A percentile compares a stretch with the other conserved stretches of the same genome.
phyloP scores from a whole-genome alignment of 345 rosid species.

The Euphorbia lathyris region DNA sequence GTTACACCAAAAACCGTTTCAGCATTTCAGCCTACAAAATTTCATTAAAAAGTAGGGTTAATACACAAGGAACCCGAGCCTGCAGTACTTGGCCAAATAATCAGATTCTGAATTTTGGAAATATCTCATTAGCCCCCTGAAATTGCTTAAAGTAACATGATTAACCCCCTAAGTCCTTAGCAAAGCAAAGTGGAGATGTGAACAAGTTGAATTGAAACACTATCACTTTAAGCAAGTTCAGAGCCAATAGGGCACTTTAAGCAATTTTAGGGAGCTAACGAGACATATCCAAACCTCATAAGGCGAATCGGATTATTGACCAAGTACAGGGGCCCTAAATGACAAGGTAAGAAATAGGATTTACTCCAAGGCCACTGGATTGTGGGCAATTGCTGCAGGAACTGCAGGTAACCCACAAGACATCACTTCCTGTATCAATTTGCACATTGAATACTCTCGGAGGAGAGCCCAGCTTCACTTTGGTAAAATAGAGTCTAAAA shows the following conservation, averaged over 20 bases:
- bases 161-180: too few relatives aligned
- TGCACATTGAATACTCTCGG: conserved; percentile 95
- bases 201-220: too few relatives aligned
- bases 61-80: conserved; percentile 3
- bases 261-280: too few relatives aligned
- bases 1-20: conserved; percentile 28
- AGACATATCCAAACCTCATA: too few relatives aligned
- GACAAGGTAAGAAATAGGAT: conserved; percentile 20
- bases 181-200: too few relatives aligned
- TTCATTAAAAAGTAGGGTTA: background rate
- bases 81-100: too few relatives aligned
- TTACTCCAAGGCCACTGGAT: conserved; percentile 88
- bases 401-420: conserved; percentile 85
- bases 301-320: too few relatives aligned
- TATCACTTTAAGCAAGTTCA: too few relatives aligned
- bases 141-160: too few relatives aligned
- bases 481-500: conserved; percentile 84
- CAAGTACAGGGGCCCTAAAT: background rate
- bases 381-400: conserved; percentile 81
- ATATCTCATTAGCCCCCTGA: too few relatives aligned
- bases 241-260: too few relatives aligned
- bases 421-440: conserved; percentile 97
- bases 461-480: conserved; percentile 92
- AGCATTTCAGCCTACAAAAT: conserved; percentile 5
- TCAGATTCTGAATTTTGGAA: too few relatives aligned